Evolutionary conservation across 192 early-diverging fungal genomes (phyloP), one percentile per base, ranked within the genome.

Genomic region (Mortierella hygrophila): DNA sequence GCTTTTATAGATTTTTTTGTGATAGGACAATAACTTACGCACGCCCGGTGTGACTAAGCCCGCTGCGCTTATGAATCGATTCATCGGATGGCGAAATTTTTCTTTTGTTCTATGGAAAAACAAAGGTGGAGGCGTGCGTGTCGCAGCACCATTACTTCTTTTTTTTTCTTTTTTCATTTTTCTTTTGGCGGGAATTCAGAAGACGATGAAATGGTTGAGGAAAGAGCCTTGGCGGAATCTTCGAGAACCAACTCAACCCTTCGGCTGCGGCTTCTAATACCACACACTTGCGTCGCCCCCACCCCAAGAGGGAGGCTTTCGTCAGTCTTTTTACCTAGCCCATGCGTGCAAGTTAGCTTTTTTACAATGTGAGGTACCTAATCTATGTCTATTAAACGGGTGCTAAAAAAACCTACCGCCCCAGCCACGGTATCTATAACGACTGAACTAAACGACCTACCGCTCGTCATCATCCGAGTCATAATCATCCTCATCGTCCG

Each of bases 401-500:
- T 0, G 3, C 23, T 16, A 32, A 4, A 3, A 15, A 26, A 32
- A 26, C 60, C 60, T 40, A 40, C 9, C 1, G 1, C 35, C 35
- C 29, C 11, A 32, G 35, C 4, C 29, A 15, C 9, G 11, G 29
- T 65, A 65, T 65, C 60, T 65, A 65, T 29, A 29, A 26, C 11
- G 8, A 6, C 20, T 26, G 26, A 10, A 26, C 2, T 2, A 2
- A 35, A 32, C 10, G 11, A 65, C 1, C 60, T 65, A 65, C 60
- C 9, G n/a, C 29, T 71, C 37, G 40, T 71, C 77, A 42, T 55
- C 35, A 6, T 76, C 73, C 13, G 73, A 37, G 52, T 75, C 73
- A 32, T 75, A 55, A n/a, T 75, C 76, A 44, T 77, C 76, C 29
- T 49, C 54, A 23, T 75, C 74, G 13, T 75, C 55, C 21, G 37